A percentile compares a stretch with the other conserved stretches of the same genome.
These are phyloP conservation scores for Castanopsis chinensis DNA, from an alignment of 306 rosid species.

Conservation along the genomic window DNA sequence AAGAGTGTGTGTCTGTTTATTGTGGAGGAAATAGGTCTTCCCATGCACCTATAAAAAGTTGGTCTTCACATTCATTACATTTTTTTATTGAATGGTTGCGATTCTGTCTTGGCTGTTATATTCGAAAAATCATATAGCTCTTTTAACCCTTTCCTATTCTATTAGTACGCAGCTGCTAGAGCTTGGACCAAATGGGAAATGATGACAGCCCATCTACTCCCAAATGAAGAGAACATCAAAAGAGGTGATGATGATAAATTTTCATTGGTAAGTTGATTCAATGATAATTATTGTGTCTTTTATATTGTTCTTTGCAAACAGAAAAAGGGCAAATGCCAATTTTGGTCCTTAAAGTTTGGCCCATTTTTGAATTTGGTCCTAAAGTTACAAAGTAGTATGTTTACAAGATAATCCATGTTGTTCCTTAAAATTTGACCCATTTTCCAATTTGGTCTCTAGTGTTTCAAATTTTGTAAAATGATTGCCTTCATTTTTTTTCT, in stretches of 20 bases:
- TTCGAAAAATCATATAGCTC: conserved; percentile 10
- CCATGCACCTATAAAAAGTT: neutral
- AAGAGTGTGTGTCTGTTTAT: neutral
- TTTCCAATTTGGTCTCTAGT: too few relatives aligned
- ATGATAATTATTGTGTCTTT: neutral
- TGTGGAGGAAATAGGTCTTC: neutral
- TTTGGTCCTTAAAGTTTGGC: too few relatives aligned
- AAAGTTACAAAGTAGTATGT: too few relatives aligned
- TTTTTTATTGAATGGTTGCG: conserved; percentile 5
- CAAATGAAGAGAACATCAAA: conserved; percentile 73
- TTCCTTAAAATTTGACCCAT: too few relatives aligned
- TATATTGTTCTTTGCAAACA: neutral
- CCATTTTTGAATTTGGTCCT: too few relatives aligned
- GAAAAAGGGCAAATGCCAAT: neutral
- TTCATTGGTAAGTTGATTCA: conserved; percentile 61
- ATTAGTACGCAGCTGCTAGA: conserved; percentile 91
- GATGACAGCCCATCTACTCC: conserved; percentile 90
- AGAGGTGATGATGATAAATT: conserved; percentile 79
- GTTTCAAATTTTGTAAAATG: too few relatives aligned
- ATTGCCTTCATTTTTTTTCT: too few relatives aligned
- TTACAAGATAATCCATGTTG: too few relatives aligned
- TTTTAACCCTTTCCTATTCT: conserved; percentile 27
- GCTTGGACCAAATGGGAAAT: conserved; percentile 99
- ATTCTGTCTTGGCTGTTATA: conserved; percentile 10
- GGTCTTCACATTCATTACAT: neutral